phyloP scores from a whole-genome alignment of 257 asterid species.

The Solanum chiquidenum region DNA sequence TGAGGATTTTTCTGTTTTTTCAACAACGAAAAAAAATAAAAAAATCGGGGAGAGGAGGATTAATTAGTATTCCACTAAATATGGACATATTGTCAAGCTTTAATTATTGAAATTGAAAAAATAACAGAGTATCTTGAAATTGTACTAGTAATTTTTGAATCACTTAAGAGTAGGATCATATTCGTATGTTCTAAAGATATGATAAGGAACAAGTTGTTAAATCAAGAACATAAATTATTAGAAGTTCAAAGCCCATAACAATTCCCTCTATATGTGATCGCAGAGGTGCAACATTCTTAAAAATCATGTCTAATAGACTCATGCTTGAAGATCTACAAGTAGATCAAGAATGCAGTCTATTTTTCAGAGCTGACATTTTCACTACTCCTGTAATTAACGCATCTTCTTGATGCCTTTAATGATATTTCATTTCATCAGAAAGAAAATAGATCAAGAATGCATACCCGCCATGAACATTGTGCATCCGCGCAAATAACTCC shows the following conservation, averaged over 20 bases:
- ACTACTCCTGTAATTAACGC: not conserved
- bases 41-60: not conserved
- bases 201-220: not conserved
- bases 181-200: not conserved
- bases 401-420: not conserved
- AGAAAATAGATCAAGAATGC: constrained; percentile 12
- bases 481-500: constrained; percentile 96
- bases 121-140: not conserved
- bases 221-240: not conserved
- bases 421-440: not conserved
- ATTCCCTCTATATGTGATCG: not conserved
- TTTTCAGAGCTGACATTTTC: not conserved
- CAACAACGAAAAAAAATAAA: not conserved
- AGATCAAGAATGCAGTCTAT: constrained; percentile 12
- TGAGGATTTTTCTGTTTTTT: not conserved
- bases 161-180: not conserved
- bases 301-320: not conserved
- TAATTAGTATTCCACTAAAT: not conserved
- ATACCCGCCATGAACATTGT: constrained; percentile 90
- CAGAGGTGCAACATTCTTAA: not conserved
- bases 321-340: not conserved
- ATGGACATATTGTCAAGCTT: not conserved
- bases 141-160: not conserved
- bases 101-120: not conserved
- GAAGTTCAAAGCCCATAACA: not conserved